These are phyloP conservation scores for Botrytis fragariae DNA, from an alignment of 2,329 filamentous ascomycete species.

Conservation along the genomic window DNA sequence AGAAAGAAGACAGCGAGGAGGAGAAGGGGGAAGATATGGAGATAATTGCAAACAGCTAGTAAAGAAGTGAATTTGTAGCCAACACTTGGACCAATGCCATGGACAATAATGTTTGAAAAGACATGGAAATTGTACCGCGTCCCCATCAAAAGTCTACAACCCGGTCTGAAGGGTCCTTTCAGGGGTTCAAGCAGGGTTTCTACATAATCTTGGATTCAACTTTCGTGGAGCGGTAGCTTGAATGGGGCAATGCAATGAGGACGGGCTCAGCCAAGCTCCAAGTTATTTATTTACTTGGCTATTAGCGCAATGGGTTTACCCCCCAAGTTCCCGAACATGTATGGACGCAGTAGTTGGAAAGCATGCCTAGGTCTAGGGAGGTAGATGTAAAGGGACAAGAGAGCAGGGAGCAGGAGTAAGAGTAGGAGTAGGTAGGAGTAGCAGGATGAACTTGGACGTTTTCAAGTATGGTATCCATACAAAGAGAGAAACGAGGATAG, in stretches of 20 bases:
- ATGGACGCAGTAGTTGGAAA: not conserved
- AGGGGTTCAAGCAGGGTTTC: slow-evolving; percentile 18
- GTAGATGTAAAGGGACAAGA: not conserved
- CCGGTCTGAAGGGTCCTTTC: slow-evolving; percentile 13
- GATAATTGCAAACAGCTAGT: slow-evolving; percentile 1
- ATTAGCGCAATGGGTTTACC: not conserved
- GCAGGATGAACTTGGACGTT: not conserved
- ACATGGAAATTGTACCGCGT: not conserved
- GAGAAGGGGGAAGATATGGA: not conserved
- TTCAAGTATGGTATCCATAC: not conserved
- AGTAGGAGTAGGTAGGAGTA: not conserved
- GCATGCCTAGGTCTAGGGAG: not conserved
- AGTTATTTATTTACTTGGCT: slow-evolving; percentile 9
- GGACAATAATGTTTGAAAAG: not conserved
- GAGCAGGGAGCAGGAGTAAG: not conserved
- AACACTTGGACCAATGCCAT: slow-evolving; percentile 17
- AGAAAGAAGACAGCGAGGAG: not conserved
- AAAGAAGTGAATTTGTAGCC: slow-evolving; percentile 4
- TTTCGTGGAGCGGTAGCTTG: slow-evolving; percentile 4
- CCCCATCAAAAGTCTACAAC: not conserved
- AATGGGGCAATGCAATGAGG: not conserved
- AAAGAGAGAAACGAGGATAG: not conserved
- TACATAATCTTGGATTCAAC: not conserved
- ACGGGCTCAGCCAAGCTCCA: not conserved
- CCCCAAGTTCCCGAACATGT: not conserved